Base-by-base conservation (phyloP, 2,329 filamentous ascomycete species). In the Hymenoscyphus fructigenus region DNA sequence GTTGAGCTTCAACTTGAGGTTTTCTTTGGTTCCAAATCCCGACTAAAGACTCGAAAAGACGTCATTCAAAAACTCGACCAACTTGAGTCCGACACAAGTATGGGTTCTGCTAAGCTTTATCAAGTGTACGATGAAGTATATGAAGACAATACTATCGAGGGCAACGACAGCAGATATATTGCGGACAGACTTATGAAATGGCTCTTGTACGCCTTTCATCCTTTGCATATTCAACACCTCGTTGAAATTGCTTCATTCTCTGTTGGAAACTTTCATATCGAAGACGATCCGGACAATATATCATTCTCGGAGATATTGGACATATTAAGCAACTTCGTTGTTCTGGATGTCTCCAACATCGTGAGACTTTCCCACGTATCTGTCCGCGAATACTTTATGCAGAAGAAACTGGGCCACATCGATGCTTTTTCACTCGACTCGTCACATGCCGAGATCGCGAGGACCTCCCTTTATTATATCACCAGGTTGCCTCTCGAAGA, bases 1-100 rank as follows among this genome's bases (percentile, higher is more conserved):
- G 53, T 29, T 17, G 28, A 57, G 53, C 53, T 57, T 29, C 53
- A 57, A 29, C 53, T 57, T 17, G 53, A 57, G 53, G 53, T 32
- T 10, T 57, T 57, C 14, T 29, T 57, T 15, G 53, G 53, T 14
- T 26, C 53, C 5, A 28, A 57, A 6, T 57, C 53, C 14, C 53
- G 53, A 20, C 17, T 26, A 9, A 29, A 44, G 7, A 17, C 17
- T 20, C 57, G n/a, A 6, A 34, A 26, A 15, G 32, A 59, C 20
- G n/a, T 38, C 29, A 15, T 20, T 14, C 6, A 38, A 38, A 26
- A 59, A 20, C 29, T 26, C 20, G 12, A 59, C 15, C 20, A 15
- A 29, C 53, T 57, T 15, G 53, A 57, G 53, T 17, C 5, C 12
- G 20, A 26, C 6, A 26, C n/a, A 28, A 29, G 28, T 6, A 1